A percentile compares a stretch with the other conserved stretches of the same genome.
Evolutionary conservation across 371 early-diverging fungal genomes (phyloP).

Genomic region (Lichtheimia hyalospora): DNA sequence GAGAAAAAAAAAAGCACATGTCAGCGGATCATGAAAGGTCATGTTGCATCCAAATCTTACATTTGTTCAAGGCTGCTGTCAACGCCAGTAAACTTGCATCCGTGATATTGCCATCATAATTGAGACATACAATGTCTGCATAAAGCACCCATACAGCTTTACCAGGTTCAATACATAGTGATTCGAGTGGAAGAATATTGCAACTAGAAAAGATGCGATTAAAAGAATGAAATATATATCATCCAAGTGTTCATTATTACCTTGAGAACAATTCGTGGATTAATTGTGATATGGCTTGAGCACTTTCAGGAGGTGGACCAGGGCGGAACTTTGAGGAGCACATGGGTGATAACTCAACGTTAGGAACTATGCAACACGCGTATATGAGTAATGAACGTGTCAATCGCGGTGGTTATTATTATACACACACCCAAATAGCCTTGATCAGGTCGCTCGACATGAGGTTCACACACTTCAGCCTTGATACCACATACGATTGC

Average conservation of each 20-base stretch:
- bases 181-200: conserved; percentile 65
- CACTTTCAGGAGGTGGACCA: conserved; percentile 86
- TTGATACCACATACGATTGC: conserved; percentile 93
- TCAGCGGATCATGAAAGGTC: neutral
- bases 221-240: too few relatives aligned
- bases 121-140: conserved; percentile 87
- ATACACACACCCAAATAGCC: conserved; percentile 75
- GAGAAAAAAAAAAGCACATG: neutral
- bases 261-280: conserved; percentile 68
- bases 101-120: conserved; percentile 88
- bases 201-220: conserved; percentile 26
- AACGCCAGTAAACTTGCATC: conserved; percentile 88
- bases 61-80: conserved; percentile 67
- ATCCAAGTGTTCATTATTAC: too few relatives aligned
- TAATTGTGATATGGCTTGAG: conserved; percentile 83
- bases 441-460: conserved; percentile 59
- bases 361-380: conserved; percentile 67
- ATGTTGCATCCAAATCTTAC: conserved; percentile 36
- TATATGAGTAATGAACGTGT: neutral
- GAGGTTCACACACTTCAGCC: conserved; percentile 91
- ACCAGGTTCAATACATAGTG: conserved; percentile 81
- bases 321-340: conserved; percentile 82
- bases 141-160: conserved; percentile 90
- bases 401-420: neutral
- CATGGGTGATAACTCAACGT: conserved; percentile 88